Conservation (phyloP, 306 rosid genomes). For the Inga oerstediana region DNA sequence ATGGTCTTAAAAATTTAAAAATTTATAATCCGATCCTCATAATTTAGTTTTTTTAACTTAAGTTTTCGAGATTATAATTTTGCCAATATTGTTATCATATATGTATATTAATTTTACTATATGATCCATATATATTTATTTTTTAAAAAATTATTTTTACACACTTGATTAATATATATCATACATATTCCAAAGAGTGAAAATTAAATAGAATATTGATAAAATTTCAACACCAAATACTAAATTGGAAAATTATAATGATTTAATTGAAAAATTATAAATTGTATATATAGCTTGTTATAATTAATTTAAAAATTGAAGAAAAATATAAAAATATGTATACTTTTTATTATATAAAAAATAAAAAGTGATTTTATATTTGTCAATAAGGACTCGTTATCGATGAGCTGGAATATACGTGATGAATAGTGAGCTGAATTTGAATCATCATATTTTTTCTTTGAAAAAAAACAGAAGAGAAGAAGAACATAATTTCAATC, state of each 20-base stretch:
- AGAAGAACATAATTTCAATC: not conserved
- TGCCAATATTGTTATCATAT: not conserved
- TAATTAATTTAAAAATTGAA: not conserved
- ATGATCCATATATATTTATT: not conserved
- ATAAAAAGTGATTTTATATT: not conserved
- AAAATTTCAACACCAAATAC: not conserved
- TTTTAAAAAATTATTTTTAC: not conserved
- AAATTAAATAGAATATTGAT: not conserved
- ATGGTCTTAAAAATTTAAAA: not conserved
- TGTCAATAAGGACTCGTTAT: not conserved
- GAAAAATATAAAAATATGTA: too few relatives aligned
- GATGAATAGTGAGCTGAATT: not conserved
- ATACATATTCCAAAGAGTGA: not conserved
- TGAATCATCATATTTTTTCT: not conserved
- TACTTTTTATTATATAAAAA: not conserved
- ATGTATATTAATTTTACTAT: not conserved
- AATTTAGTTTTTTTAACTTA: not conserved
- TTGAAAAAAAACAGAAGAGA: not conserved
- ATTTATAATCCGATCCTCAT: not conserved
- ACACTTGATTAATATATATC: not conserved
- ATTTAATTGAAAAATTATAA: not conserved
- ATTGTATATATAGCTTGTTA: not conserved
- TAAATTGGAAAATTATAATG: not conserved
- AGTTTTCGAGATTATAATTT: not conserved
- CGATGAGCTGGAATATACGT: not conserved